phyloP scores from a whole-genome alignment of 768 basidiomycete species.

The Calocera viscosa region DNA sequence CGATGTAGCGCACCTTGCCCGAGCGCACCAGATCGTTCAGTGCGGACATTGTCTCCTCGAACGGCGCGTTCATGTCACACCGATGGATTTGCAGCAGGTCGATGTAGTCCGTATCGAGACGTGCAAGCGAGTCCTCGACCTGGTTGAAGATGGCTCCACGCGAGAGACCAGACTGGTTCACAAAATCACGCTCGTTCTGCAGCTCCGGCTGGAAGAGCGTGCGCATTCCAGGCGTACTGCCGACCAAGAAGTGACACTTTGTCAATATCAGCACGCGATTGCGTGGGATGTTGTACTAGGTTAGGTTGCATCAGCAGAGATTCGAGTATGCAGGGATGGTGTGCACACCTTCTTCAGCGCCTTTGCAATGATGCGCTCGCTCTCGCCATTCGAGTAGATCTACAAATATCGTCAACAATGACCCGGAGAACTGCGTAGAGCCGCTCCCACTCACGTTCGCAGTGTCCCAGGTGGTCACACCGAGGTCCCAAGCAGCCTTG shows the following conservation, averaged over 20 bases:
- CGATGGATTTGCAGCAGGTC: conserved; percentile 30
- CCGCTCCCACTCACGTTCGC: conserved; percentile 22
- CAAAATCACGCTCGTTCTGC: conserved; percentile 18
- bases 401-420: background rate
- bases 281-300: conserved; percentile 27
- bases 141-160: conserved; percentile 28
- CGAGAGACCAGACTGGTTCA: conserved; percentile 28
- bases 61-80: conserved; percentile 29
- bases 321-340: background rate
- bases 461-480: conserved; percentile 32
- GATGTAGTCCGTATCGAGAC: conserved; percentile 12
- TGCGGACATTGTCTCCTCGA: conserved; percentile 48
- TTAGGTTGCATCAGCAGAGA: background rate
- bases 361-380: conserved; percentile 30
- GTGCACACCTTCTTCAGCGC: conserved; percentile 29
- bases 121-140: conserved; percentile 7
- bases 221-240: background rate
- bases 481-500: conserved; percentile 32
- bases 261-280: conserved; percentile 26
- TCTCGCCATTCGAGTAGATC: conserved; percentile 28
- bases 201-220: conserved; percentile 8
- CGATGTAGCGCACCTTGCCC: conserved; percentile 49
- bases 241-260: conserved; percentile 22
- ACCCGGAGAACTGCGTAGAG: background rate
- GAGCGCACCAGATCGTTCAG: conserved; percentile 53